These are phyloP conservation scores for Alternaria consortialis DNA, from an alignment of 2,329 filamentous ascomycete genomes.

Conservation along the genomic window DNA sequence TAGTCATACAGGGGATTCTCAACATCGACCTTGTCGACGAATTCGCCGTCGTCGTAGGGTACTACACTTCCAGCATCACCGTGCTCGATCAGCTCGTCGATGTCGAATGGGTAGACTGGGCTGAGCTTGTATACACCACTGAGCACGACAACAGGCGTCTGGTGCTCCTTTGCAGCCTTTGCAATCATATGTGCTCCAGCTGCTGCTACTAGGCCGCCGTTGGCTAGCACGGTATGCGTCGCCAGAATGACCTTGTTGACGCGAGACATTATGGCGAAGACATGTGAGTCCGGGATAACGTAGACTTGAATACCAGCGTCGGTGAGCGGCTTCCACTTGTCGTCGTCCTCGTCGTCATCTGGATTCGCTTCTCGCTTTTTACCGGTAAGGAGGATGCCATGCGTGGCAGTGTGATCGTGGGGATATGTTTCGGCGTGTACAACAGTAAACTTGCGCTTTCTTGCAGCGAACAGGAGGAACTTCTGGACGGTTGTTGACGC, in stretches of 20 bases:
- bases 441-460: conserved; percentile 91
- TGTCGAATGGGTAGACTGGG: conserved; percentile 85
- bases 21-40: conserved; percentile 80
- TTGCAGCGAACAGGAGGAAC: conserved; percentile 86
- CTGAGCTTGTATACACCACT: conserved; percentile 94
- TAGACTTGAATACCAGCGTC: conserved; percentile 83
- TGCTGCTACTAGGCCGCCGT: conserved; percentile 85
- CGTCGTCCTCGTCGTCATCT: conserved; percentile 61
- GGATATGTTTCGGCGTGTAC: conserved; percentile 80
- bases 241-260: conserved; percentile 95
- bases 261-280: conserved; percentile 93
- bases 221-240: conserved; percentile 85
- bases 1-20: conserved; percentile 84
- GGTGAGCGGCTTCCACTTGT: conserved; percentile 79
- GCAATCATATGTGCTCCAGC: conserved; percentile 86
- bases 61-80: conserved; percentile 81
- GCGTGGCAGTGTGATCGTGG: conserved; percentile 71
- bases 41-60: conserved; percentile 77
- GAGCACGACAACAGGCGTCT: conserved; percentile 86
- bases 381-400: conserved; percentile 68
- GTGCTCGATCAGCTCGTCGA: conserved; percentile 84
- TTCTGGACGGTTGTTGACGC: conserved; percentile 87
- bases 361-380: conserved; percentile 54
- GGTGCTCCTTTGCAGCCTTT: conserved; percentile 81
- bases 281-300: conserved; percentile 81